Base-by-base conservation (phyloP, 2,329 filamentous ascomycete species). In the Talaromyces pinophilus region DNA sequence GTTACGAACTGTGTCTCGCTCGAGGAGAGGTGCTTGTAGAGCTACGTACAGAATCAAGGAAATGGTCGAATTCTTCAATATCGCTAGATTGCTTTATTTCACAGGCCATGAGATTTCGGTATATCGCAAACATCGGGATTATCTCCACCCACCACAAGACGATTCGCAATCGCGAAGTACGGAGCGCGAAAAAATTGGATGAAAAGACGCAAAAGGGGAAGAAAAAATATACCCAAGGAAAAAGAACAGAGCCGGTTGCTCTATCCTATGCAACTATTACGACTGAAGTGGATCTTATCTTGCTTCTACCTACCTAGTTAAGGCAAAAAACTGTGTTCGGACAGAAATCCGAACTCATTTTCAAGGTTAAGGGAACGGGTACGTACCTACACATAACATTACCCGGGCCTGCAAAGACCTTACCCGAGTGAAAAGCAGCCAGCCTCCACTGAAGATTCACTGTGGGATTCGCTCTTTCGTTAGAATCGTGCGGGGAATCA, bases 301-400 rank as follows among this genome's bases (percentile, higher is more conserved):
- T 40, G 55, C 19, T 59, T 59, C 25, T n/a, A 59, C 55, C n/a
- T 59, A 35, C 55, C 55, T 13, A n/a, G 13, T 44, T 59, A 59
- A 35, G 55, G 55, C 55, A 59, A 44, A 40, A 59, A 59, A 35
- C 55, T 59, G 15, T 17, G 25, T 22, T 59, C 55, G 22, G 55
- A 59, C 55, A 59, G 55, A 59, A 44, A 25, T 28, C 55, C 55
- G 35, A 59, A 15, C 19, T 59, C n/a, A 25, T 42, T 42, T 59
- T 42, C 55, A 42, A 42, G 33, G 35, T 28, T 42, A 59, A 59
- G 55, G 55, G 33, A 59, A 13, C 54, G 54, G 54, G 2, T 59
- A 15, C 10, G 55, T 59, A 42, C 35, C 30, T 15, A 54, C 48
- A 5, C 10, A 28, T 42, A 59, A 28, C 35, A 59, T 28, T 30